Percentiles rank a stretch among this genome's conserved stretches.
Conservation (phyloP, 495 filamentous ascomycete species). For the Cercophora sp. region DNA sequence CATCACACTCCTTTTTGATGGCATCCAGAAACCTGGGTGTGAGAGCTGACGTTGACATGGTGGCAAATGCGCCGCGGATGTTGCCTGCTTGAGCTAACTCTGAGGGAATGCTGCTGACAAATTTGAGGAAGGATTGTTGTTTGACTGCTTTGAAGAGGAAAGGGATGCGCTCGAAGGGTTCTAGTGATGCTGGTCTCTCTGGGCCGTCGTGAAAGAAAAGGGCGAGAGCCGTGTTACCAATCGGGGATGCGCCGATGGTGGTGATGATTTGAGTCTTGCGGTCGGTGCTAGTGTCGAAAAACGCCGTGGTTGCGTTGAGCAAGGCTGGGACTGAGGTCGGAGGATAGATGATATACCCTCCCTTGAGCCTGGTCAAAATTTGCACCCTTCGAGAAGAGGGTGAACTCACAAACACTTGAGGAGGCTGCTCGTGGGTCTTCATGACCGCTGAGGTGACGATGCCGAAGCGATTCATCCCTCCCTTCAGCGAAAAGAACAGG, state of each 20-base stretch:
- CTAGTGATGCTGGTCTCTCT: constrained; percentile 50
- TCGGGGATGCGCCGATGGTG: constrained; percentile 39
- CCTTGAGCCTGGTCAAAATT: constrained; percentile 17
- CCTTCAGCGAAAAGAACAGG: constrained; percentile 56
- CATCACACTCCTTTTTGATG: constrained; percentile 15
- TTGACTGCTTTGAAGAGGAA: constrained; percentile 45
- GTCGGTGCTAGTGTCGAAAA: constrained; percentile 33
- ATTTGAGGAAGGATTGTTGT: constrained; percentile 47
- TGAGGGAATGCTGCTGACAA: constrained; percentile 29
- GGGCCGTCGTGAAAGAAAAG: constrained; percentile 58
- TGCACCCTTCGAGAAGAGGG: neutral
- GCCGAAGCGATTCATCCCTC: constrained; percentile 48
- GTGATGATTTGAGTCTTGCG: constrained; percentile 49
- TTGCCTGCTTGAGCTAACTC: constrained; percentile 10
- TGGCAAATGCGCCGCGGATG: constrained; percentile 21
- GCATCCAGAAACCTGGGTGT: constrained; percentile 15
- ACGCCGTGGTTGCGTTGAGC: constrained; percentile 51
- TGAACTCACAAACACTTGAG: constrained; percentile 16
- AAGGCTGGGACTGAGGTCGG: constrained; percentile 29
- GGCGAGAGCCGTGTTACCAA: constrained; percentile 54
- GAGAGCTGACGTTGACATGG: constrained; percentile 21
- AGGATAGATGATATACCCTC: constrained; percentile 44
- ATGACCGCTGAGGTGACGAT: constrained; percentile 50
- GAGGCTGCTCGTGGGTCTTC: constrained; percentile 37
- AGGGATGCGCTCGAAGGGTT: constrained; percentile 50